Conservation (phyloP, 192 early-diverging fungal species). For the Linnemannia hyalina region DNA sequence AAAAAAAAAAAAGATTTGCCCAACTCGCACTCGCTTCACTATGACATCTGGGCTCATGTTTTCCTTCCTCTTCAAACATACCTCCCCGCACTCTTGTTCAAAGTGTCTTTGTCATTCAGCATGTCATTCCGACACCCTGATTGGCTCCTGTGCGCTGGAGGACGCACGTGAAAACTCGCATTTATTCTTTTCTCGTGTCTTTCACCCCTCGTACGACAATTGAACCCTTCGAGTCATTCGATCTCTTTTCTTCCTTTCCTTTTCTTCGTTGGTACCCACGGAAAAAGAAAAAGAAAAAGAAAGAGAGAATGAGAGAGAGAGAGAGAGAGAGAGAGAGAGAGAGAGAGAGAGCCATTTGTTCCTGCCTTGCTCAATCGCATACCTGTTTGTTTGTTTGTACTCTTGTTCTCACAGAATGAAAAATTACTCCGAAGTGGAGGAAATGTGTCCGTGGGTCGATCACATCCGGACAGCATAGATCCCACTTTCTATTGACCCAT, state of each 20-base stretch:
- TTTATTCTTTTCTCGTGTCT: not conserved
- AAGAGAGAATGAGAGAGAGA: no score
- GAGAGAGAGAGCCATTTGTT: no score
- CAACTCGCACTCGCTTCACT: not conserved
- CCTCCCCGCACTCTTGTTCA: not conserved
- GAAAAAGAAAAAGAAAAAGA: no score
- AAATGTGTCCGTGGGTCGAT: not conserved
- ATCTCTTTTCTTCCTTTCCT: not conserved
- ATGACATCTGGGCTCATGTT: not conserved
- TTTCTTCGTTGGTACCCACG: not conserved
- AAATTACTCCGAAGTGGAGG: not conserved
- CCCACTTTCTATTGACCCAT: not conserved
- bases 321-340: no score
- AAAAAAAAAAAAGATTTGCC: conserved; percentile 3
- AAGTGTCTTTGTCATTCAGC: not conserved
- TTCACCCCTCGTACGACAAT: conserved; percentile 8
- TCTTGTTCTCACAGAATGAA: no score
- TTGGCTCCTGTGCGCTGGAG: not conserved
- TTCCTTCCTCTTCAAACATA: not conserved
- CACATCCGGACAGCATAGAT: not conserved
- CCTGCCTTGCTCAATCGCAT: not conserved
- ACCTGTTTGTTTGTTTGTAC: conserved; percentile 1
- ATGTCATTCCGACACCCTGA: not conserved
- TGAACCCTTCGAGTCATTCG: conserved; percentile 1
- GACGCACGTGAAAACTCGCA: not conserved